Percentiles rank a stretch among this genome's conserved stretches.
Evolutionary conservation across 2,329 filamentous ascomycete genomes (phyloP).

Genomic region (Fusarium multiceps): DNA sequence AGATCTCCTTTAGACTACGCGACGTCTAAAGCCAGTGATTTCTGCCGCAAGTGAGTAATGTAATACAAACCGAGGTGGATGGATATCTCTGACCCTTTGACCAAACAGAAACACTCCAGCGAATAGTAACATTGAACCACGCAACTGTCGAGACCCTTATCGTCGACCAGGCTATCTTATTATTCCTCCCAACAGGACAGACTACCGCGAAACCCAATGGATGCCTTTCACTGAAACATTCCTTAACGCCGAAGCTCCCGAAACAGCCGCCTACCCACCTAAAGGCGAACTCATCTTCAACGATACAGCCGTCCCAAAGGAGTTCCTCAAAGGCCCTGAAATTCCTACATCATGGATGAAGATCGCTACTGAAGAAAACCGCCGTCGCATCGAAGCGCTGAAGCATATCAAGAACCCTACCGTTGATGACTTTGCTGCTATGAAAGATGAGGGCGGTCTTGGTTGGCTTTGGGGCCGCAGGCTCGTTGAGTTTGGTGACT

Average conservation of each 20-base stretch:
- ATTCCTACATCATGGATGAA: slow-evolving; percentile 10
- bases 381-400: background rate
- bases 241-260: background rate
- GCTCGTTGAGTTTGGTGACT: slow-evolving; percentile 6
- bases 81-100: background rate
- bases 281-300: slow-evolving; percentile 3
- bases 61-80: background rate
- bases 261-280: slow-evolving; percentile 1
- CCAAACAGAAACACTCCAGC: background rate
- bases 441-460: background rate
- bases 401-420: background rate
- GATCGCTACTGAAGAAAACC: background rate
- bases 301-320: background rate
- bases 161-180: background rate
- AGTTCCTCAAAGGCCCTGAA: background rate
- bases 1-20: background rate
- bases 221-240: background rate
- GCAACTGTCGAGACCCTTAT: slow-evolving; percentile 8
- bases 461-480: slow-evolving; percentile 10
- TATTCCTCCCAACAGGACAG: background rate
- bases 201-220: slow-evolving; percentile 3
- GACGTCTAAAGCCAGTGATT: background rate
- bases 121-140: background rate
- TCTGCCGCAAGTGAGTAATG: background rate
- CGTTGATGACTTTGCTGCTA: background rate